These are phyloP conservation scores for Gymnopus androsaceus DNA, from an alignment of 1,284 basidiomycete species.

Conservation along the genomic window DNA sequence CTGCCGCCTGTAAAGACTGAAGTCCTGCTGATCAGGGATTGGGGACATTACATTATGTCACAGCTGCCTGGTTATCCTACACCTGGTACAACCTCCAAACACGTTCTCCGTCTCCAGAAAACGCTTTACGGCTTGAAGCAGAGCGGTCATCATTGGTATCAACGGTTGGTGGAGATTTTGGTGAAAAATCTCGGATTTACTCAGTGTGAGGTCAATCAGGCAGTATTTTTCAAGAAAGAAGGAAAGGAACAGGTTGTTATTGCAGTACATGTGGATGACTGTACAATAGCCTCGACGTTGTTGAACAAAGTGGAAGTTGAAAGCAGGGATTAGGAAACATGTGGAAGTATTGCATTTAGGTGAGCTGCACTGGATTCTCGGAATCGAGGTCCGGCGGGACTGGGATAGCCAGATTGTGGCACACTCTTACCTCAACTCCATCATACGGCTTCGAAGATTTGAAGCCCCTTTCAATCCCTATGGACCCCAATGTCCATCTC, in stretches of 20 bases:
- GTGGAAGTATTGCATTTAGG: constrained; percentile 26
- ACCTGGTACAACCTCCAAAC: background rate
- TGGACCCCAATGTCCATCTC: background rate
- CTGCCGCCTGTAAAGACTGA: too few species aligned
- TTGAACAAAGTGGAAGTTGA: constrained; percentile 17
- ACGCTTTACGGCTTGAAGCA: constrained; percentile 30
- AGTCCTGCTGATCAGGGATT: too few species aligned
- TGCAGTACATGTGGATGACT: constrained; percentile 25
- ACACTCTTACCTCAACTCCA: constrained; percentile 1
- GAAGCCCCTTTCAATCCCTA: constrained; percentile 5
- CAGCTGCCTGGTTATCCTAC: constrained; percentile 6
- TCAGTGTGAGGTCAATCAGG: constrained; percentile 21
- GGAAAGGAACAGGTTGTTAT: constrained; percentile 16
- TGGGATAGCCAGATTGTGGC: background rate
- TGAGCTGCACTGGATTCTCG: constrained; percentile 26
- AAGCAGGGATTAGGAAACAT: constrained; percentile 19
- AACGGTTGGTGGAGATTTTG: background rate
- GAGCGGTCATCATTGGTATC: constrained; percentile 25
- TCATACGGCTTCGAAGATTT: constrained; percentile 25
- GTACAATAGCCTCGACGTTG: constrained; percentile 19
- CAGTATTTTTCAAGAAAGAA: constrained; percentile 17
- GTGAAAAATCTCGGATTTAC: constrained; percentile 17
- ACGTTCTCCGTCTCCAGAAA: constrained; percentile 22
- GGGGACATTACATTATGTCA: too few species aligned
- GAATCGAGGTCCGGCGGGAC: constrained; percentile 27